Evolutionary conservation across 2,329 filamentous ascomycete species (phyloP).

Genomic region (Aspergillus vadensis): DNA sequence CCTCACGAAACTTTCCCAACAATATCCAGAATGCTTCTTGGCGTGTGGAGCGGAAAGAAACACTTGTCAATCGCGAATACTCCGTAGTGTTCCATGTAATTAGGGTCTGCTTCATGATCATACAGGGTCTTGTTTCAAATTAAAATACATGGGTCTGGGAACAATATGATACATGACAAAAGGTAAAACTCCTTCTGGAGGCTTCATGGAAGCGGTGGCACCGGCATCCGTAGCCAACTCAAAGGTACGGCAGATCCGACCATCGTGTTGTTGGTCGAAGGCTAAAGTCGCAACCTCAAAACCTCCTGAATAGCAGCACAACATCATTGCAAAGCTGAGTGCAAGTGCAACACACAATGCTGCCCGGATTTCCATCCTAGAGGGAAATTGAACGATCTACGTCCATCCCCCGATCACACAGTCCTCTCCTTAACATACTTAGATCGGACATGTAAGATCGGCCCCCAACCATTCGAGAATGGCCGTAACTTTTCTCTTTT

Average conservation of each 20-base stretch:
- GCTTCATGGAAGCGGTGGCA: background rate
- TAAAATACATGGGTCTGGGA: background rate
- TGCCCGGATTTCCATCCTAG: background rate
- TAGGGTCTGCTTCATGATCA: background rate
- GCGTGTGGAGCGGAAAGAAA: background rate
- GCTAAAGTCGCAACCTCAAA: background rate
- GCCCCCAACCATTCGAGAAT: background rate
- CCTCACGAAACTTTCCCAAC: background rate
- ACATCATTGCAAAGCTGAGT: background rate
- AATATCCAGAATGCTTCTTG: background rate
- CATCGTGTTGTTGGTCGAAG: background rate
- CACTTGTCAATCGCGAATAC: background rate
- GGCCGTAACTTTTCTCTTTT: background rate
- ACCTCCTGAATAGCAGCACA: background rate
- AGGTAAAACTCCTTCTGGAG: background rate
- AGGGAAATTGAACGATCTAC: background rate
- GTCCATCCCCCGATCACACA: background rate
- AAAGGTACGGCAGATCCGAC: background rate
- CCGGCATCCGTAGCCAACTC: background rate
- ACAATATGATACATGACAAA: conserved; percentile 2
- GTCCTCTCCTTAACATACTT: background rate
- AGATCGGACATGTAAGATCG: conserved; percentile 2
- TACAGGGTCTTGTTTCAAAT: background rate
- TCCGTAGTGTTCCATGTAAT: background rate
- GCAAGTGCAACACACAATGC: background rate